Evolutionary conservation across 2,329 filamentous ascomycete species (phyloP).

Genomic region (Colletotrichum noveboracense): DNA sequence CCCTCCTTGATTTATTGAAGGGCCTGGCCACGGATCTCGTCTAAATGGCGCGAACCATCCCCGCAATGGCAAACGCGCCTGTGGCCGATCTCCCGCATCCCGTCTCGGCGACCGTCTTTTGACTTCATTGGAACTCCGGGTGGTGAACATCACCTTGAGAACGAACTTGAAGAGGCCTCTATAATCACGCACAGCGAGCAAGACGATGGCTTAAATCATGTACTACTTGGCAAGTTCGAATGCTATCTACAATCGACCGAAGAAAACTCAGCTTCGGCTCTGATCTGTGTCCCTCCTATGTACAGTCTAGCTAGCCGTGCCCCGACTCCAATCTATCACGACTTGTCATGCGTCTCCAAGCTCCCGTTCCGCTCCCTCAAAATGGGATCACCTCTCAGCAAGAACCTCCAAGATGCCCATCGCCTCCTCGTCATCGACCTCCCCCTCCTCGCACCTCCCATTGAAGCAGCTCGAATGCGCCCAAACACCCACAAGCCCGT

Average conservation of each 20-base stretch:
- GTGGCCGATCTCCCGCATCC: constrained; percentile 1
- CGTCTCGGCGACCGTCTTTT: neutral
- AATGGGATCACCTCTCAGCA: neutral
- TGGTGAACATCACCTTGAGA: neutral
- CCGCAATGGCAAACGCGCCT: neutral
- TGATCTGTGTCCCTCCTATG: neutral
- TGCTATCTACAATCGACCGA: neutral
- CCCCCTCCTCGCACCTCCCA: neutral
- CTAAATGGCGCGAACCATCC: neutral
- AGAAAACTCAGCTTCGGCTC: neutral
- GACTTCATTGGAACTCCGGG: neutral
- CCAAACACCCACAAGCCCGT: constrained; percentile 38
- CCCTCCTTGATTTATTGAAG: neutral
- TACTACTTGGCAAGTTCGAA: neutral
- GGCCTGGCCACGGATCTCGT: neutral
- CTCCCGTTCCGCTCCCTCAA: too few species aligned
- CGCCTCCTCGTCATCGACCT: constrained; percentile 16
- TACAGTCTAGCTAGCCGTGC: neutral
- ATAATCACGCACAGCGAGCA: neutral
- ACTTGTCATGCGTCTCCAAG: neutral
- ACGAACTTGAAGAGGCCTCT: neutral
- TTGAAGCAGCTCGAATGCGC: constrained; percentile 54
- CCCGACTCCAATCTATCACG: neutral
- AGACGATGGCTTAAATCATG: neutral
- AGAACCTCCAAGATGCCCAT: constrained; percentile 15